Base-by-base conservation (phyloP, 805 yeast genomes). In the Brettanomyces sp. region DNA sequence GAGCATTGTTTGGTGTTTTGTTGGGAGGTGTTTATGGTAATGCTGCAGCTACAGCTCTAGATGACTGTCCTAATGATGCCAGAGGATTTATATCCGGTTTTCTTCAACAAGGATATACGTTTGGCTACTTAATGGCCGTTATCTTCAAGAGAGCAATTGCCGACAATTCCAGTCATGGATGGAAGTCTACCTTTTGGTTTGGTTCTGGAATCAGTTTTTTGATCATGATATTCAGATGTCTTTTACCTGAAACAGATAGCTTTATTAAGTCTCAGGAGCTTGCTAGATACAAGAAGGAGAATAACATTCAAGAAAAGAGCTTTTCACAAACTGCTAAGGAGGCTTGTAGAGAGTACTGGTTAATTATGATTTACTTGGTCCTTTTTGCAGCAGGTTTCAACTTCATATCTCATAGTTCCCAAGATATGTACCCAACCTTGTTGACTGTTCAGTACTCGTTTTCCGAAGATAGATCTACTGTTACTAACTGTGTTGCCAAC, bases 61-160 rank as follows among this genome's bases (percentile, higher is more conserved):
- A 76, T 50, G 80, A 74, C 57, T 67, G 76, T 52, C 80, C 81
- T 11, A 54, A 58, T 23, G 68, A 62, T 33, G 76, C 82, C 35
- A 67, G 77, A 62, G 82, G 85, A 40, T 68, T 80, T 47, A 62
- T 81, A 40, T 74, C 81, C 34, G 87, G 86, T 42, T 61, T 84
- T 39, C 76, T 87, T 59, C 95, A 85, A 63, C 84, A 85, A 59
- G 95, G 95, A 49, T 87, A 82, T 53, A 81, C 85, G 0, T 72
- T 82, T 42, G 88, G 88, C 22, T 81, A 80, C 53, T 64, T 82
- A 24, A 57, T 81, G 48, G 86, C 80, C 5, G 85, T 80, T 42
- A 68, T 80, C 22, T 82, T 80, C 64, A 75, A 76, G 49, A 69
- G 87, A 58, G 83, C 82, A 32, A 74, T 82, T 49, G 77, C 74